Percentiles rank a stretch among this genome's conserved stretches.
Evolutionary conservation across 2,329 filamentous ascomycete genomes (phyloP).

Genomic region (Alternaria arborescens): DNA sequence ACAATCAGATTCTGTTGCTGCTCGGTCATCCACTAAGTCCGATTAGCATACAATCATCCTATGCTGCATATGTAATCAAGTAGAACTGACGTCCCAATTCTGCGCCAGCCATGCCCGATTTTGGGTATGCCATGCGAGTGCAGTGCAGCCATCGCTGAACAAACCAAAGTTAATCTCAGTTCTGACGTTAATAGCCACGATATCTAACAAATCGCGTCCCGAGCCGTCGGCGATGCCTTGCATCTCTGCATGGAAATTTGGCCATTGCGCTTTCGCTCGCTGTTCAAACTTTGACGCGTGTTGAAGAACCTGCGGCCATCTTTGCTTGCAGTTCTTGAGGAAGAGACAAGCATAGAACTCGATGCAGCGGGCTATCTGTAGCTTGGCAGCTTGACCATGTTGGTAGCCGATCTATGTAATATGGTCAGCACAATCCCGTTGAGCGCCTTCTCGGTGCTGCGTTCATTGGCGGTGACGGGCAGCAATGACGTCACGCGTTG

Average conservation of each 20-base stretch:
- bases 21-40: conserved; percentile 57
- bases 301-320: conserved; percentile 57
- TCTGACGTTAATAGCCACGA: conserved; percentile 66
- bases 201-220: conserved; percentile 56
- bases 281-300: conserved; percentile 59
- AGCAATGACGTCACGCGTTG: conserved; percentile 26
- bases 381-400: conserved; percentile 54
- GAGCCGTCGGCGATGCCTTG: conserved; percentile 64
- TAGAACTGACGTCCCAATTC: conserved; percentile 63
- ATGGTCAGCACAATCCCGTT: background rate
- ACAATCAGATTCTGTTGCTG: conserved; percentile 62
- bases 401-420: conserved; percentile 57
- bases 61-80: background rate
- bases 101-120: conserved; percentile 59
- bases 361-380: conserved; percentile 56
- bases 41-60: background rate
- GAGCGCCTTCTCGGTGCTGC: background rate
- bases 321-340: conserved; percentile 55
- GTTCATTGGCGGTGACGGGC: background rate
- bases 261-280: conserved; percentile 55
- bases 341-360: conserved; percentile 60
- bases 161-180: conserved; percentile 67
- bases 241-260: conserved; percentile 57
- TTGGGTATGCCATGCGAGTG: conserved; percentile 56
- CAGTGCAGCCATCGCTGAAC: conserved; percentile 67